These are phyloP conservation scores for Ettlia oleoabundans DNA, from an alignment of 139 green algal genomes.

Conservation along the genomic window DNA sequence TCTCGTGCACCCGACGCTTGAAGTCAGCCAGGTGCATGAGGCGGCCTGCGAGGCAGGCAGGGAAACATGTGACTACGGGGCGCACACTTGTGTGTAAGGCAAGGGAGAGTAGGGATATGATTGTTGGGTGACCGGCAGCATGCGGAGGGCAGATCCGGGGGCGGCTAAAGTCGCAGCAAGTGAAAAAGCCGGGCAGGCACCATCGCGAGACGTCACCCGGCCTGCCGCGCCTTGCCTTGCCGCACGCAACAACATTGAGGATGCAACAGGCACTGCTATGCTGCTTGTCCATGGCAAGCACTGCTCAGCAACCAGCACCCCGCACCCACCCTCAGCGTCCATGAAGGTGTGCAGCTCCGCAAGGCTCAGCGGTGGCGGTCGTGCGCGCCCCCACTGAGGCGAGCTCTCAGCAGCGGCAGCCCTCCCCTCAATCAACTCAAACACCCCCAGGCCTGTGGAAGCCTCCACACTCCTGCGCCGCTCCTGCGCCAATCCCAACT, in stretches of 20 bases:
- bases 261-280: no score
- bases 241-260: no score
- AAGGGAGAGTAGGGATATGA: no score
- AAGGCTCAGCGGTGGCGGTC: constrained; percentile 22
- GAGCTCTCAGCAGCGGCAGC: constrained; percentile 15
- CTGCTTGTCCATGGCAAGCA: no score
- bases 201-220: no score
- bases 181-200: no score
- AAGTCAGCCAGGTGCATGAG: constrained; percentile 64
- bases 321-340: constrained; percentile 41
- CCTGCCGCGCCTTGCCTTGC: no score
- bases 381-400: not conserved
- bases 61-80: not conserved
- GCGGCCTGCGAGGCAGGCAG: constrained; percentile 44
- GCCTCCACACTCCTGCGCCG: constrained; percentile 32
- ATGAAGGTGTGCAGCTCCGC: constrained; percentile 65
- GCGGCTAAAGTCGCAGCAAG: no score
- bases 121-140: no score
- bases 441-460: constrained; percentile 63
- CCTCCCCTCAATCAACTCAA: constrained; percentile 72
- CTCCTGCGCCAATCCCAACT: constrained; percentile 12
- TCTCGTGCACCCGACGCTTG: constrained; percentile 65
- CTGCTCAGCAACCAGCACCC: no score
- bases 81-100: no score
- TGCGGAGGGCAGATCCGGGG: no score